A percentile compares a stretch with the other conserved stretches of the same genome.
Evolutionary conservation across 306 rosid genomes (phyloP).

Genomic region (Medicago arabica): DNA sequence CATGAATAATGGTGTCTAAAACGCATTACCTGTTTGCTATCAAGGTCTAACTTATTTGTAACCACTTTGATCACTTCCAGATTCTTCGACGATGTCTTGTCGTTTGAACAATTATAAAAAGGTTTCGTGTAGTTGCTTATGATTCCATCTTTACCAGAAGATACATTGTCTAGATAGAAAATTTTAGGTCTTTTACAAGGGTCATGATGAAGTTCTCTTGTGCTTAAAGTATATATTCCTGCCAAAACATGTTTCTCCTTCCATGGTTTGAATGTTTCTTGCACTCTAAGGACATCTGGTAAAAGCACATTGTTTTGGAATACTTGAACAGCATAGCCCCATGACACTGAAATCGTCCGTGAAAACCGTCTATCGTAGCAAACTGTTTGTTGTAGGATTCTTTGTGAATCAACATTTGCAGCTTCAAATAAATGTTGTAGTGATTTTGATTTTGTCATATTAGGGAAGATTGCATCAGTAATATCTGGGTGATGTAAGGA

Average conservation of each 20-base stretch:
- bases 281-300: constrained; percentile 56
- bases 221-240: constrained; percentile 57
- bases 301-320: constrained; percentile 52
- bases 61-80: constrained; percentile 64
- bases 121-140: constrained; percentile 55
- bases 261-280: constrained; percentile 71
- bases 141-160: constrained; percentile 47
- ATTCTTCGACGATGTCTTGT: constrained; percentile 51
- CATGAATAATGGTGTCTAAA: background rate
- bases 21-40: constrained; percentile 61
- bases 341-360: constrained; percentile 77
- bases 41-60: constrained; percentile 63
- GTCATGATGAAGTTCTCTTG: constrained; percentile 47
- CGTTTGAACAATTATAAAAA: constrained; percentile 57
- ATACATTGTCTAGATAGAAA: constrained; percentile 62
- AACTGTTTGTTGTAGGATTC: constrained; percentile 75
- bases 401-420: constrained; percentile 62
- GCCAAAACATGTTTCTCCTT: constrained; percentile 8
- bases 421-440: constrained; percentile 66
- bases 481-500: constrained; percentile 69
- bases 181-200: constrained; percentile 64
- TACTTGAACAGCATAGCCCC: constrained; percentile 90
- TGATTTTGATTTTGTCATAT: constrained; percentile 58
- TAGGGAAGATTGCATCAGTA: constrained; percentile 72
- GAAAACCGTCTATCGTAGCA: constrained; percentile 71